Evolutionary conservation across 306 rosid species (phyloP), one percentile per base, ranked within the genome.

Genomic region (Gastrolobium villosum): DNA sequence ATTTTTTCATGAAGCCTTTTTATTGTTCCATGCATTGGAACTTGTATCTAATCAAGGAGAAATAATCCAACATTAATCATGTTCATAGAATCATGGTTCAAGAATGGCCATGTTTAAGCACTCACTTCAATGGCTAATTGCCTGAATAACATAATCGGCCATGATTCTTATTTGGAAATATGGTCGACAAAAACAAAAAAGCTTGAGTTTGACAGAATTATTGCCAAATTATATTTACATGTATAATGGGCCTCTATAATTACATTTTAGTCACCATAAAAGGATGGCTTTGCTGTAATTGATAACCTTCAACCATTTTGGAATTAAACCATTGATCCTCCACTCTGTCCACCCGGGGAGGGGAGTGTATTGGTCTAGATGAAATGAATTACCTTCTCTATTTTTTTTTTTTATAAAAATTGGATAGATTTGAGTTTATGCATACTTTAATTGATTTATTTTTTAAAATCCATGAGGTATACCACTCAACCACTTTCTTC

Each of bases 271-370:
- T 36, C 53, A 34, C 75, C 13, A 67, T 10, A 48, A 44, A 73
- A 34, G 14, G 10, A 67, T 70, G 59, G 65, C 31, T 60, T 39
- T 44, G 77, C 78, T 70, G 76, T 77, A 36, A 35, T 67, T 70
- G 71, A 62, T 76, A n/a, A 52, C 55, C 61, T 78, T 63, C 65
- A 39, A 11, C 73, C 73, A 67, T 60, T 63, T 71, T 72, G 77
- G 45, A 57, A 65, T 74, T 28, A 74, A 71, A 59, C 67, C 41
- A 26, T 50, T 31, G 67, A 62, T 65, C 9, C 53, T 40, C 60
- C 80, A 49, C 34, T 20, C 14, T 7, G 10, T n/a, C 3, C n/a
- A 10, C 20, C 32, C 15, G 1, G 0, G 53, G 49, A 14, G 5
- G 2, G 2, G 54, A 26, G 40, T 65, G 48, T 60, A 14, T 61